These are phyloP conservation scores for Diutina neorugosa DNA, from an alignment of 1,139 yeast species.

Conservation along the genomic window DNA sequence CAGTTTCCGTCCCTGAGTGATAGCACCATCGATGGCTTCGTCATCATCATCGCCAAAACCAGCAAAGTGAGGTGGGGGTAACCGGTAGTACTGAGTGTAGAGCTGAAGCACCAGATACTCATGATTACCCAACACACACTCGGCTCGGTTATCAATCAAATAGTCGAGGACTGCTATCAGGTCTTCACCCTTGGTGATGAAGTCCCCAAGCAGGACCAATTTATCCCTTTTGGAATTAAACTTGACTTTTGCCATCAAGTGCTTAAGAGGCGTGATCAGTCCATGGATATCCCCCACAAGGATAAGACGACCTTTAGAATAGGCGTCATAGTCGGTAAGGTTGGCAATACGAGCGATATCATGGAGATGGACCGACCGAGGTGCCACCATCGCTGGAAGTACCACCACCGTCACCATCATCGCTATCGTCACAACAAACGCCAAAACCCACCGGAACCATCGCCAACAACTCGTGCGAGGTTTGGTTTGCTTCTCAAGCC, in stretches of 20 bases:
- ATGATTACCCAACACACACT: conserved; percentile 83
- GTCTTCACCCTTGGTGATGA: conserved; percentile 74
- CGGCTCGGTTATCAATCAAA: conserved; percentile 46
- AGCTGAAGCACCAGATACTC: conserved; percentile 55
- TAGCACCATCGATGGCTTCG: not conserved
- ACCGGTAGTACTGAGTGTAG: conserved; percentile 47
- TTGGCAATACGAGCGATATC: not conserved
- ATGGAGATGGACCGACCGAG: not conserved
- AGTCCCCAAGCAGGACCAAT: conserved; percentile 72
- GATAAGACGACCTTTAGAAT: conserved; percentile 14
- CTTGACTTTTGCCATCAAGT: conserved; percentile 34
- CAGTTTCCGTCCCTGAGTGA: conserved; percentile 25
- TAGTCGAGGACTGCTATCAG: conserved; percentile 58
- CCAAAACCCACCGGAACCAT: not conserved
- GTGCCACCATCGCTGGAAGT: not conserved
- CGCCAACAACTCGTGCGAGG: not conserved
- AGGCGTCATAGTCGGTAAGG: not conserved
- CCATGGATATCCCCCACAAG: conserved; percentile 89
- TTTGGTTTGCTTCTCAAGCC: not conserved
- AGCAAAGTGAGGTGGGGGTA: conserved; percentile 21
- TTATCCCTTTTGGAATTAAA: conserved; percentile 40
- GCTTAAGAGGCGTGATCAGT: conserved; percentile 40
- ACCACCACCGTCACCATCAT: not conserved
- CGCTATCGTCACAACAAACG: not conserved
- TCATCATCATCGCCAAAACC: not conserved